phyloP scores from a whole-genome alignment of 345 rosid species.

The Aethionema arabicum region DNA sequence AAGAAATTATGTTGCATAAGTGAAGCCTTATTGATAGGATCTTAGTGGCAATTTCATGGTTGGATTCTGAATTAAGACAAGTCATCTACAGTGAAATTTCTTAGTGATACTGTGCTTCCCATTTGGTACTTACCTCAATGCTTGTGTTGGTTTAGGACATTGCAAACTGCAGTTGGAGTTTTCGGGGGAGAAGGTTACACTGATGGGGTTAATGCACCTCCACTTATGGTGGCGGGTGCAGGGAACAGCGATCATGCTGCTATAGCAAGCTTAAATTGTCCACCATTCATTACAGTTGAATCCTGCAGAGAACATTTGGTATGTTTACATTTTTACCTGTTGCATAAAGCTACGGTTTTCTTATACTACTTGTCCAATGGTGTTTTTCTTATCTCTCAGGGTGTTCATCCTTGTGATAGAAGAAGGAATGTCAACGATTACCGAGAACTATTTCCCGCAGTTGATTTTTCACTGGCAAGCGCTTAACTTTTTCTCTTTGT shows the following conservation, averaged over 20 bases:
- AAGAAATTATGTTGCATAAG: background rate
- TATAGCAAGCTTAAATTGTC: constrained; percentile 56
- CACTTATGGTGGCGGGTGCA: constrained; percentile 54
- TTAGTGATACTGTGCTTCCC: background rate
- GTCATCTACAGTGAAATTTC: background rate
- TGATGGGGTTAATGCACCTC: constrained; percentile 47
- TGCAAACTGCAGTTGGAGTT: constrained; percentile 75
- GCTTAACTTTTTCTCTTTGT: constrained; percentile 7
- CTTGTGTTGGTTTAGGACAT: constrained; percentile 46
- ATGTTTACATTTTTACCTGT: constrained; percentile 1
- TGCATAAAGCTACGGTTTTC: too few relatives aligned
- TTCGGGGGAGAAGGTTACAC: constrained; percentile 52
- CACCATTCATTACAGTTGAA: constrained; percentile 58
- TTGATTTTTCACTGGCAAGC: constrained; percentile 80
- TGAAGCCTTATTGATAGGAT: background rate
- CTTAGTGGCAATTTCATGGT: background rate
- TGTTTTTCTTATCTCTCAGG: constrained; percentile 40
- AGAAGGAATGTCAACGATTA: constrained; percentile 64
- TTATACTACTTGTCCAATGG: background rate
- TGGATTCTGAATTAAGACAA: constrained; percentile 10
- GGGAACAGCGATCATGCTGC: constrained; percentile 51
- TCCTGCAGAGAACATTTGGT: constrained; percentile 78
- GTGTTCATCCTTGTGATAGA: constrained; percentile 83
- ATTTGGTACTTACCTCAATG: background rate
- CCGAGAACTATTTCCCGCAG: constrained; percentile 61